These are phyloP conservation scores for Globisporangium parvum DNA, from an alignment of 352 stramenopile species.

Conservation along the genomic window DNA sequence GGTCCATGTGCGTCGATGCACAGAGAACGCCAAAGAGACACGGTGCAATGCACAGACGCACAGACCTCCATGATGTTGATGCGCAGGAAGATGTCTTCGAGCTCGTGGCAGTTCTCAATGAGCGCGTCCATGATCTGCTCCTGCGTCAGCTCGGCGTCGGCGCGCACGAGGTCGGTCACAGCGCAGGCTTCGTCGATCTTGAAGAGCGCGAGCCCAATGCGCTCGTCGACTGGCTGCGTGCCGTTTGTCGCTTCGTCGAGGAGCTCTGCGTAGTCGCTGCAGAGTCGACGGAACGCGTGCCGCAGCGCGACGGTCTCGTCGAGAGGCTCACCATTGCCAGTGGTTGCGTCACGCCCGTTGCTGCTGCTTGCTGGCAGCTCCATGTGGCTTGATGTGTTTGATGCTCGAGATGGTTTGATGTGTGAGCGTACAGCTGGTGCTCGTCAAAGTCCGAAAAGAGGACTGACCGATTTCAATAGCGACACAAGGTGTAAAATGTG, in stretches of 20 bases:
- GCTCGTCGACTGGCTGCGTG: conserved; percentile 57
- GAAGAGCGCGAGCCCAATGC: conserved; percentile 69
- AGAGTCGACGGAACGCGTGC: conserved; percentile 49
- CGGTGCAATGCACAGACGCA: not conserved
- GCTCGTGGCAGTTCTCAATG: conserved; percentile 58
- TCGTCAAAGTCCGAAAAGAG: no score
- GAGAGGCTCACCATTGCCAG: not conserved
- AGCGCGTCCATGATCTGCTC: conserved; percentile 47
- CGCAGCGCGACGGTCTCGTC: conserved; percentile 21
- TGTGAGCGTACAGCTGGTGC: no score
- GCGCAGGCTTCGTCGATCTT: conserved; percentile 76
- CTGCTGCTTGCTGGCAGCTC: not conserved
- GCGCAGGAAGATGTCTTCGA: conserved; percentile 74
- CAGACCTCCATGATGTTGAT: conserved; percentile 71
- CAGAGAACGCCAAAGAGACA: not conserved
- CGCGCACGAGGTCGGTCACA: conserved; percentile 38
- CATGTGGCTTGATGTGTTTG: not conserved
- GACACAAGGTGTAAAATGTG: no score
- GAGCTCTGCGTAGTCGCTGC: conserved; percentile 62
- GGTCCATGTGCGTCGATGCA: no score
- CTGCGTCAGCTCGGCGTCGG: conserved; percentile 43
- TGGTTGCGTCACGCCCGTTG: not conserved
- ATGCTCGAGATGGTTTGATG: no score
- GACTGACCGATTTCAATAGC: no score
- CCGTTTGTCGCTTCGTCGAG: conserved; percentile 52